Base-by-base conservation (phyloP, 331 rosid species). In the Rhamnella rubrinervis region DNA sequence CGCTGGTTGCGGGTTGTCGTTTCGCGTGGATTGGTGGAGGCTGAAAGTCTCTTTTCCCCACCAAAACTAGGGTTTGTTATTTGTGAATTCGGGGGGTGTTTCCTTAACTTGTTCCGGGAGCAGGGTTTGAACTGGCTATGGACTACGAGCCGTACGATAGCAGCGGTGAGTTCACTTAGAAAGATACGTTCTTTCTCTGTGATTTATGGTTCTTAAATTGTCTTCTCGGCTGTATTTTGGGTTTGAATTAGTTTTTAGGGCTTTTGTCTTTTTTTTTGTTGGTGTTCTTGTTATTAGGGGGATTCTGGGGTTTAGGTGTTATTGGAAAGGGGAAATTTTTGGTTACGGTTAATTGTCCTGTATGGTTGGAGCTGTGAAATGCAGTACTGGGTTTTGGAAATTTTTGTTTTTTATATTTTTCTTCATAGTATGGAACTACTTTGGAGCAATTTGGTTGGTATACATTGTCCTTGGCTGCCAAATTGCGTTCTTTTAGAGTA, bases 131-230 rank as follows among this genome's bases (percentile, higher is more conserved):
- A 59, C 88, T 89, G 91, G 88, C 91, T 77, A 89, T 92, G 98
- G 96, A 89, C 76, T 83, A 86, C 89, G 95, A 87, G 85, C 96
- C 96, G 68, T 87, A 81, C 74, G 98, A 92, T 71, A 92, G 98
- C 82, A 92, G 98, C 65, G 98, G 98, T 92, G 59, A 82, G 86
- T 71, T 77, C 51, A 49, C 68, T 71, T 8, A 7, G 39, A 15
- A 71, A 63, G 49, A 75, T 65, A 46, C 55, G 66, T 61, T 25
- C 41, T 75, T 71, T 7, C 7, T 51, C 62, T 23, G 31, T 13
- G 77, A 35, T 17, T 70, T 82, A 21, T 77, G 80, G 75, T 68
- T 81, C 73, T 12, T 18, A 49, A 52, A 31, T 62, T 59, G 53
- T 62, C 67, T 53, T 44, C 21, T 67, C 44, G 71, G 57, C 65